Evolutionary conservation across 805 yeast species (phyloP).

Genomic region (Candida tibetensis): DNA sequence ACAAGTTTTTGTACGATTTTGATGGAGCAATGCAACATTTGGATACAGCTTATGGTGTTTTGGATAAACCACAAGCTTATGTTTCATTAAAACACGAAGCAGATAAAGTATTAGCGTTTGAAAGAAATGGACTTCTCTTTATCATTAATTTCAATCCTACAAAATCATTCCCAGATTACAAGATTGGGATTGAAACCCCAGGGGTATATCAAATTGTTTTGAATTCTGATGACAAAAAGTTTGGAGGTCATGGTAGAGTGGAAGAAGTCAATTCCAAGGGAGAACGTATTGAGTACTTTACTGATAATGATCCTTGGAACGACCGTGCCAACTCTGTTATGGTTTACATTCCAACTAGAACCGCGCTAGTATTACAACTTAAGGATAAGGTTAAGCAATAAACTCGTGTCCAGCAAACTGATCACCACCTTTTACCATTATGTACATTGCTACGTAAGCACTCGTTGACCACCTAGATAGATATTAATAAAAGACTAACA

Average conservation of each 20-base stretch:
- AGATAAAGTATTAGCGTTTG: slow-evolving; percentile 87
- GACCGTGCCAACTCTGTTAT: slow-evolving; percentile 71
- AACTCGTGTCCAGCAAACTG: too few relatives aligned
- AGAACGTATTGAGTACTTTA: slow-evolving; percentile 50
- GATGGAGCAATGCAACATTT: slow-evolving; percentile 80
- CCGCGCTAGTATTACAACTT: slow-evolving; percentile 35
- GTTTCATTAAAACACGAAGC: slow-evolving; percentile 83
- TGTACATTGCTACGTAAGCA: too few relatives aligned
- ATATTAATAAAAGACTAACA: too few relatives aligned
- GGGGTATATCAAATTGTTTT: slow-evolving; percentile 76
- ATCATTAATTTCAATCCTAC: slow-evolving; percentile 90
- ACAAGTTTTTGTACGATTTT: slow-evolving; percentile 74
- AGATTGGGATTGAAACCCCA: slow-evolving; percentile 80
- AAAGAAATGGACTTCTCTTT: slow-evolving; percentile 80
- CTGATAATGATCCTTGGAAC: slow-evolving; percentile 80
- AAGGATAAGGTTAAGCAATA: slow-evolving; percentile 5
- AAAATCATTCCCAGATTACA: slow-evolving; percentile 77
- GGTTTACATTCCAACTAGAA: slow-evolving; percentile 78
- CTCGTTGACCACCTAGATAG: too few relatives aligned
- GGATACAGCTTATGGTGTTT: slow-evolving; percentile 70
- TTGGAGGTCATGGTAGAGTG: slow-evolving; percentile 81
- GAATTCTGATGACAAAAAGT: slow-evolving; percentile 66
- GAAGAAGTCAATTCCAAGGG: slow-evolving; percentile 41
- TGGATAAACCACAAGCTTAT: slow-evolving; percentile 68
- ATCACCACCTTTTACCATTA: too few relatives aligned